phyloP scores from a whole-genome alignment of 805 yeast species.

The Spathaspora girioi region DNA sequence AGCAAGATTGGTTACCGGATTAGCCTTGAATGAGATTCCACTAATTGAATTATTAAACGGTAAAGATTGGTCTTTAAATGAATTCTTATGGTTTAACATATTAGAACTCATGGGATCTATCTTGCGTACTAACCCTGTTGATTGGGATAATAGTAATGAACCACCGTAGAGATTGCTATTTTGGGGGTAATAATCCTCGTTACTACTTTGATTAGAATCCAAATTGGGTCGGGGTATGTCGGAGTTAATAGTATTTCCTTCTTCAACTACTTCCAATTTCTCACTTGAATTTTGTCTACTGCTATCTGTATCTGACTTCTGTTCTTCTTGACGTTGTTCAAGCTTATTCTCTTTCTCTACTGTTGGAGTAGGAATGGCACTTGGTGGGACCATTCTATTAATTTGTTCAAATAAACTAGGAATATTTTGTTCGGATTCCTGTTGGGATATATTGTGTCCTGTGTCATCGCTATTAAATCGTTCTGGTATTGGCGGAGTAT shows the following conservation, averaged over 20 bases:
- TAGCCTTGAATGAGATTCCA: constrained; percentile 32
- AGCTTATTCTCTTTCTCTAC: constrained; percentile 3
- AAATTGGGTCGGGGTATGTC: not conserved
- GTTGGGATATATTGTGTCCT: constrained; percentile 1
- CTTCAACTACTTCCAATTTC: constrained; percentile 1
- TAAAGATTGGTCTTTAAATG: not conserved
- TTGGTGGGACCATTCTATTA: constrained; percentile 6
- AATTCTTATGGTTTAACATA: not conserved
- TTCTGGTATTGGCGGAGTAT: constrained; percentile 8
- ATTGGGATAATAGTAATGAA: constrained; percentile 38
- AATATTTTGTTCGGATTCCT: constrained; percentile 1
- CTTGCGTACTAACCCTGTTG: constrained; percentile 39
- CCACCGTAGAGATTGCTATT: constrained; percentile 39
- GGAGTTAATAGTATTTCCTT: constrained; percentile 1
- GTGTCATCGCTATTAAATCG: constrained; percentile 9
- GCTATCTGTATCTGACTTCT: not conserved
- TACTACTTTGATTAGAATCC: constrained; percentile 5
- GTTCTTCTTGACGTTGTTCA: not conserved
- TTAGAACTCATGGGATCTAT: constrained; percentile 15
- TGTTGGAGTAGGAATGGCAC: constrained; percentile 5
- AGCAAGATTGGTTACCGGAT: constrained; percentile 21
- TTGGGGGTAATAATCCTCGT: constrained; percentile 13
- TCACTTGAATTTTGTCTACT: not conserved
- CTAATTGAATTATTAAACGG: constrained; percentile 11
- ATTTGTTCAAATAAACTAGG: constrained; percentile 10